Evolutionary conservation across 2,329 filamentous ascomycete genomes (phyloP), one percentile per base, ranked within the genome.

Genomic region (Cladophialophora bantiana): DNA sequence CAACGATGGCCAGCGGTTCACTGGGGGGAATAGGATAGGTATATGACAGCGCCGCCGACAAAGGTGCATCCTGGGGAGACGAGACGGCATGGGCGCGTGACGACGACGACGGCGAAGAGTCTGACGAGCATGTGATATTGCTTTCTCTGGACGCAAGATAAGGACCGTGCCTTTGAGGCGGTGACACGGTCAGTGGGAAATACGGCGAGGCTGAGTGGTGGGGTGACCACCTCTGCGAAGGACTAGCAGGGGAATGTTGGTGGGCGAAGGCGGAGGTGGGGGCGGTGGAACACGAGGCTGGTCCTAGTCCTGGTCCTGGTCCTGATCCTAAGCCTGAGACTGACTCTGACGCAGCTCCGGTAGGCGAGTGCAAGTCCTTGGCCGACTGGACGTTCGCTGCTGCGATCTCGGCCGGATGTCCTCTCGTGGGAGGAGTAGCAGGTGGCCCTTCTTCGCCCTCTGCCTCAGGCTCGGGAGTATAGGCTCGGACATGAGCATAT

Each of bases 401-500:
- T 15, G 52, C 34, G n/a, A 61, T 53, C 9, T 61, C 59, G 20
- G 50, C 50, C 26, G 60, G 60, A 18, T 20, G 60, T 36, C 7
- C 35, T 53, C 35, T 54, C 4, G 45, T 45, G 32, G 59, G 45
- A 20, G 45, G 26, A 12, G 59, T n/a, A 13, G 52, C 20, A 15
- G 54, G 38, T 31, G 45, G 53, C 32, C 31, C 38, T 35, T 68
- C 59, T 57, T 68, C 63, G 40, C 13, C 45, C 12, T 70, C 68
- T 12, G 32, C 31, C 9, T 69, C 70, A 13, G 65, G 36, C 40
- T 73, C 66, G 10, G 71, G 70, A 4, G 70, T 73, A 32, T 70
- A 68, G 12, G 69, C 69, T 45, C 71, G 67, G 26, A 73, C 71
- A 59, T 73, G 68, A 59, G 68, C 63, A 53, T 68, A 66, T 31